Evolutionary conservation across 2,329 filamentous ascomycete genomes (phyloP).

Genomic region (Colletotrichum tamarilloi): DNA sequence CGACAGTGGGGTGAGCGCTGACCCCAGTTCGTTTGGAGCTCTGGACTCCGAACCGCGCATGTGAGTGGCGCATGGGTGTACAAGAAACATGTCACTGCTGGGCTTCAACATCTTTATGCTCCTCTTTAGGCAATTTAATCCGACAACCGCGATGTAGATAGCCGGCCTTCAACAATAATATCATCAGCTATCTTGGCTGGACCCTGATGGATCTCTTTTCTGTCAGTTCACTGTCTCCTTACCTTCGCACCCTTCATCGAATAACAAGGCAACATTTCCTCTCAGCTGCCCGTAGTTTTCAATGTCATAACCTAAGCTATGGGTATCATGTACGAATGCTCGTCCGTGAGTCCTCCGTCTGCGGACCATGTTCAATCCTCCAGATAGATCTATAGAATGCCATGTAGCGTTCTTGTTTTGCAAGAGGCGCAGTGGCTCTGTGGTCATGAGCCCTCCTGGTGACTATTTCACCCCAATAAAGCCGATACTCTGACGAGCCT

Average conservation of each 20-base stretch:
- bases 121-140: not conserved
- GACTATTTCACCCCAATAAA: slow-evolving; percentile 73
- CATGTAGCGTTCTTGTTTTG: not conserved
- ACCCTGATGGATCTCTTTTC: not conserved
- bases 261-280: not conserved
- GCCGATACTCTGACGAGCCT: slow-evolving; percentile 71
- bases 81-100: slow-evolving; percentile 7
- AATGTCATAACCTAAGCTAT: slow-evolving; percentile 3
- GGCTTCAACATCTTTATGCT: not conserved
- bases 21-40: not conserved
- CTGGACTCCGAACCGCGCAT: slow-evolving; percentile 20
- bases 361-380: not conserved
- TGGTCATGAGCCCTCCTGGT: not conserved
- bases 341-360: not conserved
- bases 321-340: slow-evolving; percentile 7
- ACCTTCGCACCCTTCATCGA: too few relatives aligned
- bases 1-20: slow-evolving; percentile 11
- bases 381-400: not conserved
- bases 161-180: not conserved
- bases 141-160: not conserved
- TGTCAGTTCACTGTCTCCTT: not conserved
- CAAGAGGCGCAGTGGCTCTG: not conserved
- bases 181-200: not conserved
- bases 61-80: slow-evolving; percentile 26
- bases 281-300: not conserved